phyloP scores from a whole-genome alignment of 306 rosid genomes.

The Biancaea sappan region DNA sequence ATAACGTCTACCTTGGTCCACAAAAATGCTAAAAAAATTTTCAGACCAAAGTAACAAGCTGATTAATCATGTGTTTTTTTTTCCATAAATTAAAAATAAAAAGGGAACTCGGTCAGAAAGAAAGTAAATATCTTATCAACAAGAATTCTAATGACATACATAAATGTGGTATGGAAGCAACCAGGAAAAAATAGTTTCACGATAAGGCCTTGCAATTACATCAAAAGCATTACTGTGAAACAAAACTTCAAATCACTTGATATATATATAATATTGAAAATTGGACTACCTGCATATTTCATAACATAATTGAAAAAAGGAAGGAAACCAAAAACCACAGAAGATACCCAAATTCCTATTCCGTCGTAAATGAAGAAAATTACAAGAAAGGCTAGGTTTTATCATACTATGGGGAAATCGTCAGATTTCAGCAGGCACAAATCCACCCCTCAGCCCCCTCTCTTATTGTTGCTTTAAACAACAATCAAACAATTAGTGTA shows the following conservation, averaged over 20 bases:
- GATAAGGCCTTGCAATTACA: neutral
- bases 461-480: neutral
- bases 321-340: neutral
- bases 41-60: neutral
- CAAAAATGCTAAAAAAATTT: slow-evolving; percentile 27
- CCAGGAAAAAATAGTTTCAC: neutral
- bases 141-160: neutral
- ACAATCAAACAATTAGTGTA: neutral
- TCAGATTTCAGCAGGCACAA: neutral
- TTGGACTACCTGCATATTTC: too few relatives aligned
- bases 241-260: neutral
- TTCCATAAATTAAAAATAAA: neutral
- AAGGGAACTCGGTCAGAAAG: neutral
- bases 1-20: neutral
- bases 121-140: neutral
- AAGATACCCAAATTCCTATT: neutral
- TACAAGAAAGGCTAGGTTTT: neutral
- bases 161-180: neutral
- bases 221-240: neutral
- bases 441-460: neutral
- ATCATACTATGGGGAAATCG: neutral
- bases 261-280: neutral
- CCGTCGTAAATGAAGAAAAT: neutral
- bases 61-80: neutral
- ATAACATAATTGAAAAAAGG: neutral